Evolutionary conservation across 805 yeast genomes (phyloP), one percentile per base, ranked within the genome.

Genomic region (Suhomyces sp.): DNA sequence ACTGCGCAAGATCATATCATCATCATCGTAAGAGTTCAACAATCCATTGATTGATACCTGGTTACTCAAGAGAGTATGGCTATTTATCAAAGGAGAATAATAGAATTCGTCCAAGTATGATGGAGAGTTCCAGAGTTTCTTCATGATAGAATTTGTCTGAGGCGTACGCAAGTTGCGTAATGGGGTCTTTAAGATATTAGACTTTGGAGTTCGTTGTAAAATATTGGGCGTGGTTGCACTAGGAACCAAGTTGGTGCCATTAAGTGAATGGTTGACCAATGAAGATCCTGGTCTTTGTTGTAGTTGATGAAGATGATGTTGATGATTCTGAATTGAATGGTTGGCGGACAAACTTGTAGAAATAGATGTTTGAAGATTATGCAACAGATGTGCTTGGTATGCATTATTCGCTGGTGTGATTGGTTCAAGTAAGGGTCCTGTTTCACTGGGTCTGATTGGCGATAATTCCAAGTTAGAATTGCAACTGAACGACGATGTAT

Each of bases 351-450:
- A 17, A 18, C 16, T 35, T 19, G 25, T 16, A 13, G 31, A 14
- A 14, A 19, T 19, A 17, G 25, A 24, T 14, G 15, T 26, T 40
- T 48, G 7, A 53, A 40, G 17, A 28, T 28, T 24, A 13, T 28
- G 33, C 9, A 13, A 4, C 5, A 14, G 32, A 17, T 31, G 43
- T 14, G 18, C 34, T 19, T 32, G 44, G 23, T 26, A 31, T 31
- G 33, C 38, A 28, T 39, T 46, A 36, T 36, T 44, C 12, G 42
- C 47, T 11, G 84, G 85, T 4, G 84, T 77, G 32, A 77, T 56
- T 10, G 87, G 85, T 54, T 79, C 84, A 31, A 80, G 60, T 27
- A 80, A 57, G 5, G 86, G 85, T 2, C 85, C 86, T 3, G 83
- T 74, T 38, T 77, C 82, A 37, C 69, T 67, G 5, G 73, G 63